Conservation (phyloP, 2,329 filamentous ascomycete genomes). For the Sporothrix pseudoabietina region DNA sequence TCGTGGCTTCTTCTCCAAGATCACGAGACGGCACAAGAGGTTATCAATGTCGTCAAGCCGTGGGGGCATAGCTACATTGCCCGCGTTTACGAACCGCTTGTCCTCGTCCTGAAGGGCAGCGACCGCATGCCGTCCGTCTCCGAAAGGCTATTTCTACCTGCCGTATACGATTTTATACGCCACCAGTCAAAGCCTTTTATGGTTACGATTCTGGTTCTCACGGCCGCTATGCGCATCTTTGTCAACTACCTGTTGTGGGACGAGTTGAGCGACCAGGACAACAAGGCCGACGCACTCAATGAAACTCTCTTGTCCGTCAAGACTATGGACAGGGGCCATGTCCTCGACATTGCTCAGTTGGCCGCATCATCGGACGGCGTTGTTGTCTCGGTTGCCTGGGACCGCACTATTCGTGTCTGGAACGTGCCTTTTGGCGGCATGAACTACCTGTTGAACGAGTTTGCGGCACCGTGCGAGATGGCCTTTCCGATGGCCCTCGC, state of each 20-base stretch:
- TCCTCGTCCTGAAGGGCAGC: slow-evolving; percentile 70
- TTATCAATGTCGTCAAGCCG: slow-evolving; percentile 76
- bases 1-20: slow-evolving; percentile 79
- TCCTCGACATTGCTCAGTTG: slow-evolving; percentile 69
- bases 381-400: slow-evolving; percentile 69
- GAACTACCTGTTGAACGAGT: slow-evolving; percentile 49
- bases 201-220: slow-evolving; percentile 62
- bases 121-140: slow-evolving; percentile 61
- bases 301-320: slow-evolving; percentile 60
- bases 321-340: slow-evolving; percentile 64
- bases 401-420: slow-evolving; percentile 69
- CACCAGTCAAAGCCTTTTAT: slow-evolving; percentile 62
- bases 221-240: slow-evolving; percentile 67
- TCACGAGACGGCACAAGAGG: slow-evolving; percentile 74
- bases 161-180: slow-evolving; percentile 68
- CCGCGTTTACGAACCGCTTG: slow-evolving; percentile 71
- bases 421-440: slow-evolving; percentile 52
- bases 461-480: slow-evolving; percentile 39
- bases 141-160: slow-evolving; percentile 55
- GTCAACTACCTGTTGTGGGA: slow-evolving; percentile 68
- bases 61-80: slow-evolving; percentile 71
- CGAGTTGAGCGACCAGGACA: slow-evolving; percentile 50
- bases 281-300: slow-evolving; percentile 40
- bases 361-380: slow-evolving; percentile 64
- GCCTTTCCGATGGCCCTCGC: slow-evolving; percentile 64